Evolutionary conservation across 2,329 filamentous ascomycete species (phyloP).

Genomic region (Colletotrichum salicis): DNA sequence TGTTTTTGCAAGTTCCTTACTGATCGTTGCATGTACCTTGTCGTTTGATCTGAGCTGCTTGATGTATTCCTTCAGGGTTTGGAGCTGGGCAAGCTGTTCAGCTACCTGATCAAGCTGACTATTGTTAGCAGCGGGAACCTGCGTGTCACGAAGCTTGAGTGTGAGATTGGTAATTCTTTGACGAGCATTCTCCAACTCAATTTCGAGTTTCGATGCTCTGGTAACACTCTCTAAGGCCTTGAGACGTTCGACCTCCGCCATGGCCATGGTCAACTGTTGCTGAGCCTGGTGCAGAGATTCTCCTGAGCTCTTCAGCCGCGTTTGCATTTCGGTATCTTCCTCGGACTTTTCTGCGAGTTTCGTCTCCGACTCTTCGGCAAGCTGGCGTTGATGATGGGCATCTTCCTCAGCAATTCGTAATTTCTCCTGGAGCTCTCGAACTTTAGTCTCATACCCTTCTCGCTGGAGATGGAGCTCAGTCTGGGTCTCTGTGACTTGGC

Average conservation of each 20-base stretch:
- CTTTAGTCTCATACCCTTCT: not conserved
- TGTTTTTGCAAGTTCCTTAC: not conserved
- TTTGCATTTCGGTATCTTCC: not conserved
- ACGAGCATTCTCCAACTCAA: slow-evolving; percentile 17
- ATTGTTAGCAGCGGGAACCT: not conserved
- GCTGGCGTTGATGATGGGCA: not conserved
- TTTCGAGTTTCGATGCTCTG: not conserved
- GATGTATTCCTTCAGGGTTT: not conserved
- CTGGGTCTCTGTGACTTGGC: not conserved
- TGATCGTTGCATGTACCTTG: not conserved
- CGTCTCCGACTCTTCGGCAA: not conserved
- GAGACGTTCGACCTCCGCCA: not conserved
- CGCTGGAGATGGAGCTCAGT: not conserved
- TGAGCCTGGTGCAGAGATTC: not conserved
- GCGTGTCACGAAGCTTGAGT: slow-evolving; percentile 23
- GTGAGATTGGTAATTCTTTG: slow-evolving; percentile 33
- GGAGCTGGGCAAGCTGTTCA: slow-evolving; percentile 14
- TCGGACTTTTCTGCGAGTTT: not conserved
- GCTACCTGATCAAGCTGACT: not conserved
- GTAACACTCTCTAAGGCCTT: not conserved
- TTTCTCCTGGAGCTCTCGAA: slow-evolving; percentile 19
- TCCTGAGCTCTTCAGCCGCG: not conserved
- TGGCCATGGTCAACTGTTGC: not conserved
- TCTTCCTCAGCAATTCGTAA: slow-evolving; percentile 3
- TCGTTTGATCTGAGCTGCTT: not conserved